Base-by-base conservation (phyloP, 306 rosid species). In the Astragalus glycyphyllos region DNA sequence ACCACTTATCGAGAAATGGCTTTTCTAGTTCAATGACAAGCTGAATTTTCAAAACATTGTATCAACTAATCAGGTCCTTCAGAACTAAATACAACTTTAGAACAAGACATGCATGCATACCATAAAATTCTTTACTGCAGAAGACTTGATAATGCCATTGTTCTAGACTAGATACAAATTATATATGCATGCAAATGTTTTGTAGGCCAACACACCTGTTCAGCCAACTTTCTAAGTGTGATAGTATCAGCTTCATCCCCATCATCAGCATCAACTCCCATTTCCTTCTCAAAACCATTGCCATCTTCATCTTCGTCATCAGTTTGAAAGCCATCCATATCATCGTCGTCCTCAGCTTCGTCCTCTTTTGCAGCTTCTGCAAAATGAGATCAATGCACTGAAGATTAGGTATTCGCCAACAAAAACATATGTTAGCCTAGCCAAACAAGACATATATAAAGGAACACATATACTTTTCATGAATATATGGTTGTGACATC, bases 311-410 rank as follows among this genome's bases (percentile, higher is more conserved):
- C 91, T 8, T 92, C 98, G 9, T 87, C 97, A 59, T 93, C 97
- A 8, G 88, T 84, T 80, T 73, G 96, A 83, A 90, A 87, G 73
- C 96, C 97, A 84, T 93, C 98, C 98, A 93, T 93, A 64, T 90
- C 96, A 78, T 92, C 90, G 13, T 93, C 97, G 58, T 93, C 98
- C 80, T 92, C 97, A 42, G 74, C 91, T 76, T 87, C 98, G 63
- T 85, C 96, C 65, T 88, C 98, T 71, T 93, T 88, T 16, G 96
- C 89, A 81, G 94, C 88, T 77, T 89, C 97, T 91, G 85, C 80
- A 76, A 54, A 62, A 45, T 11, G 77, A 68, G 41, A 60, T 60
- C 56, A 57, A 42, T 29, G 65, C 41, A 67, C 63, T 8, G 68
- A 61, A 62, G 57, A 62, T 44, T 48, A 32, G 61, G 66, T 20